phyloP scores from a whole-genome alignment of 2,329 filamentous ascomycete genomes.

The Penicillium sp. region DNA sequence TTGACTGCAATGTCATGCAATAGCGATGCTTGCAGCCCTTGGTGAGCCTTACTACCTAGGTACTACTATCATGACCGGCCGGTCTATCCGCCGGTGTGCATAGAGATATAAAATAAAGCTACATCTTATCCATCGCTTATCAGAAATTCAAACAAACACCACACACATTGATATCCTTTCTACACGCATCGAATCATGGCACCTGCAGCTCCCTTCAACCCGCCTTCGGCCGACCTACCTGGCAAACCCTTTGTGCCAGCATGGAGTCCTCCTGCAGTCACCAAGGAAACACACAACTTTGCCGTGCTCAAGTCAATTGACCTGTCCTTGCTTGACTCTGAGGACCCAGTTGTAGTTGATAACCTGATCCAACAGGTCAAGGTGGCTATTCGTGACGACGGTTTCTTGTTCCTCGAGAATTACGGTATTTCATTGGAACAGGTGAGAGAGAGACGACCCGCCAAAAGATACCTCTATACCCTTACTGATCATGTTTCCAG shows the following conservation, averaged over 20 bases:
- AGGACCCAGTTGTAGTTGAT: constrained; percentile 41
- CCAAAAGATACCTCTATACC: too few species aligned
- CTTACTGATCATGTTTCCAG: constrained; percentile 8
- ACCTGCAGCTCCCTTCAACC: constrained; percentile 37
- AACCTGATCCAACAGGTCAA: constrained; percentile 44
- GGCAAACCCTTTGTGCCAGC: constrained; percentile 41
- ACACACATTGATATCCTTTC: too few species aligned
- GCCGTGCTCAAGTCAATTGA: constrained; percentile 43
- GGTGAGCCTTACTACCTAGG: too few species aligned
- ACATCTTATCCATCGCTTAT: too few species aligned
- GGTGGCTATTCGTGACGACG: constrained; percentile 41
- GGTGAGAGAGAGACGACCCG: too few species aligned
- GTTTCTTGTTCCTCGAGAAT: constrained; percentile 48
- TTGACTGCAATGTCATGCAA: too few species aligned
- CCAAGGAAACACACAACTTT: constrained; percentile 43
- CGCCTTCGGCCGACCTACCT: constrained; percentile 33
- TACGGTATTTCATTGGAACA: constrained; percentile 49
- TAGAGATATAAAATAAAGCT: too few species aligned
- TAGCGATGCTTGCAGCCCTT: too few species aligned
- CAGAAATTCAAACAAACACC: too few species aligned
- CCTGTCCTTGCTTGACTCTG: constrained; percentile 42
- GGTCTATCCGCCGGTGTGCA: too few species aligned
- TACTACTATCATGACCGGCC: too few species aligned
- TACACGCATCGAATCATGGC: too few species aligned
- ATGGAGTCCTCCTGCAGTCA: constrained; percentile 46